Percentiles rank a stretch among this genome's conserved stretches.
These are phyloP conservation scores for Phytophthora syringae DNA, from an alignment of 352 stramenopile genomes.

Conservation along the genomic window DNA sequence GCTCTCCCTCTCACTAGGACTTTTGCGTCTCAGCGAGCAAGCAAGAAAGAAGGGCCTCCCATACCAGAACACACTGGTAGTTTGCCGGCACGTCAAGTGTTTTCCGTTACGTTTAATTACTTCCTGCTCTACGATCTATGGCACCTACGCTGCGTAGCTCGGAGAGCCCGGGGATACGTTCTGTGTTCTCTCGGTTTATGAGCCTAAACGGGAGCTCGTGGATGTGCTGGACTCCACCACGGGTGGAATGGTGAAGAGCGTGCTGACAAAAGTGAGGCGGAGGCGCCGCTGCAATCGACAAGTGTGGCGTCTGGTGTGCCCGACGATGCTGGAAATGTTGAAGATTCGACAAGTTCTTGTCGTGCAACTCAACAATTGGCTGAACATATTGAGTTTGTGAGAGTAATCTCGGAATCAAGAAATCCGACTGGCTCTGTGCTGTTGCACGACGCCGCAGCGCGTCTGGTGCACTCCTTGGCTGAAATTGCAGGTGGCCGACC, in stretches of 20 bases:
- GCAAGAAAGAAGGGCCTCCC: background rate
- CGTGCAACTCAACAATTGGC: background rate
- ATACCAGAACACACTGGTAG: background rate
- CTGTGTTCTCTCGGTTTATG: background rate
- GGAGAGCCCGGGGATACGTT: background rate
- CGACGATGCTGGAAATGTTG: too few relatives aligned
- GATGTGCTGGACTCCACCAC: conserved; percentile 82
- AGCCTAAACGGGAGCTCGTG: conserved; percentile 49
- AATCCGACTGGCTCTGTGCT: background rate
- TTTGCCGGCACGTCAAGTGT: conserved; percentile 4
- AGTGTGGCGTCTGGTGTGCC: background rate
- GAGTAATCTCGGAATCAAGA: background rate
- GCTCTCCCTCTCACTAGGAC: conserved; percentile 4
- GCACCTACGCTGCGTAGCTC: background rate
- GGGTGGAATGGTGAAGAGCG: conserved; percentile 74
- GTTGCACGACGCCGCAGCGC: background rate
- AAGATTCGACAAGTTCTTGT: background rate
- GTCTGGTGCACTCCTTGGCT: background rate
- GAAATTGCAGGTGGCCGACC: background rate
- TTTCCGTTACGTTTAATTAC: background rate
- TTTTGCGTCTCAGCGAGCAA: conserved; percentile 11
- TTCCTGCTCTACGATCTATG: background rate
- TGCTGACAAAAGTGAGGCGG: conserved; percentile 71
- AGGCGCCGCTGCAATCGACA: conserved; percentile 43
- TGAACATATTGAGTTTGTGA: background rate